Evolutionary conservation across 352 stramenopile genomes (phyloP).

Genomic region (Salisapilia sapeloensis): DNA sequence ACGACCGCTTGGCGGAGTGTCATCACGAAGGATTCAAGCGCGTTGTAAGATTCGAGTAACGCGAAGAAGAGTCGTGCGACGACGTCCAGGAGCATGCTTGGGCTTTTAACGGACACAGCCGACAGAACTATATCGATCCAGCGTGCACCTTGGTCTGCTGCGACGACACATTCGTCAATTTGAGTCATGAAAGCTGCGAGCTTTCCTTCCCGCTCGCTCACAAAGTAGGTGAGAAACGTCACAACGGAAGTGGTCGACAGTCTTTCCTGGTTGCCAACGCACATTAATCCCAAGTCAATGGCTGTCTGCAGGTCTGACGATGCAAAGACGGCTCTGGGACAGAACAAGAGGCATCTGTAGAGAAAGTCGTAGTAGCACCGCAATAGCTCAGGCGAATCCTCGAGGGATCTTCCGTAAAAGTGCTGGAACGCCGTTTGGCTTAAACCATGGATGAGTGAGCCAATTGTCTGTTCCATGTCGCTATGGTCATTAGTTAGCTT

Average conservation of each 20-base stretch:
- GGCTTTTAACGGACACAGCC: constrained; percentile 28
- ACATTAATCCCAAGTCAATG: constrained; percentile 35
- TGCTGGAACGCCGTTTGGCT: constrained; percentile 46
- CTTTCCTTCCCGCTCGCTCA: constrained; percentile 33
- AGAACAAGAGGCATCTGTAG: constrained; percentile 57
- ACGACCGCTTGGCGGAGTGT: constrained; percentile 8
- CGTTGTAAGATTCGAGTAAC: constrained; percentile 20
- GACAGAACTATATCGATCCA: constrained; percentile 29
- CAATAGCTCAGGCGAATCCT: constrained; percentile 37
- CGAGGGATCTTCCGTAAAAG: constrained; percentile 37
- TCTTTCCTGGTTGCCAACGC: constrained; percentile 45
- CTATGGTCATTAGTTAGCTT: constrained; percentile 12
- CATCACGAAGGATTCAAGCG: constrained; percentile 11
- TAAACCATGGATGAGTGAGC: constrained; percentile 28
- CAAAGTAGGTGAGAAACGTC: constrained; percentile 40
- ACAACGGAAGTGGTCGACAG: constrained; percentile 46
- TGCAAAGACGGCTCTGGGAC: constrained; percentile 36
- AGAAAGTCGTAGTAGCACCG: constrained; percentile 47
- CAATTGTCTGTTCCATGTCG: constrained; percentile 31
- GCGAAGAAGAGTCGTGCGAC: constrained; percentile 33
- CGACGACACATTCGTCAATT: constrained; percentile 30
- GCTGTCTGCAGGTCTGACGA: constrained; percentile 34
- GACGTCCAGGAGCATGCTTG: constrained; percentile 36
- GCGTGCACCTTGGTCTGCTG: constrained; percentile 14
- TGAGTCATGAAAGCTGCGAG: constrained; percentile 14